Evolutionary conservation across 2,329 filamentous ascomycete species (phyloP).

Genomic region (Neonectria punicea): DNA sequence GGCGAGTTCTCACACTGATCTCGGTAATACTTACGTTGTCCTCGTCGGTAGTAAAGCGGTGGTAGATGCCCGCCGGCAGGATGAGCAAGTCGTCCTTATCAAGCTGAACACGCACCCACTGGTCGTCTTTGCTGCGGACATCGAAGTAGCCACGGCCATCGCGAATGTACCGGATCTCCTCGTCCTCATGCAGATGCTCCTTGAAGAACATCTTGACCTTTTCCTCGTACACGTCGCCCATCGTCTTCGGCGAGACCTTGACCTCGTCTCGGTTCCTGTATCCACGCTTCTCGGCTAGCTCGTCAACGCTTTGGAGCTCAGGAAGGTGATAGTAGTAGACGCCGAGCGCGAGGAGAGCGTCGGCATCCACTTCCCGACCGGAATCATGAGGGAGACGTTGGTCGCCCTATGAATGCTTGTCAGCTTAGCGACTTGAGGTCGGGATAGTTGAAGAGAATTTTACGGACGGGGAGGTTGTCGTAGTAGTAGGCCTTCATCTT

Average conservation of each 20-base stretch:
- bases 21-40: constrained; percentile 75
- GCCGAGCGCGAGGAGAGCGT: constrained; percentile 78
- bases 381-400: constrained; percentile 93
- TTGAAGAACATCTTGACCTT: constrained; percentile 95
- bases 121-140: constrained; percentile 82
- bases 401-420: constrained; percentile 74
- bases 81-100: constrained; percentile 93
- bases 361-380: constrained; percentile 71
- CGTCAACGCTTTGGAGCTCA: constrained; percentile 73
- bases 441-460: constrained; percentile 11
- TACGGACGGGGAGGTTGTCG: constrained; percentile 64
- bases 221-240: constrained; percentile 89
- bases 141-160: constrained; percentile 94
- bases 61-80: constrained; percentile 93
- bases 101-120: constrained; percentile 88
- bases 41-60: constrained; percentile 94
- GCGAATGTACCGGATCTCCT: constrained; percentile 95
- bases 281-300: constrained; percentile 76
- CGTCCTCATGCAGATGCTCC: constrained; percentile 97
- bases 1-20: background rate
- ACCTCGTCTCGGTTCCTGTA: constrained; percentile 98
- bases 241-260: constrained; percentile 83
- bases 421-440: constrained; percentile 1
- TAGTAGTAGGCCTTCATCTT: constrained; percentile 69
- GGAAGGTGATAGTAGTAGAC: constrained; percentile 81